Evolutionary conservation across 257 asterid species (phyloP).

Genomic region (Lycium barbarum): DNA sequence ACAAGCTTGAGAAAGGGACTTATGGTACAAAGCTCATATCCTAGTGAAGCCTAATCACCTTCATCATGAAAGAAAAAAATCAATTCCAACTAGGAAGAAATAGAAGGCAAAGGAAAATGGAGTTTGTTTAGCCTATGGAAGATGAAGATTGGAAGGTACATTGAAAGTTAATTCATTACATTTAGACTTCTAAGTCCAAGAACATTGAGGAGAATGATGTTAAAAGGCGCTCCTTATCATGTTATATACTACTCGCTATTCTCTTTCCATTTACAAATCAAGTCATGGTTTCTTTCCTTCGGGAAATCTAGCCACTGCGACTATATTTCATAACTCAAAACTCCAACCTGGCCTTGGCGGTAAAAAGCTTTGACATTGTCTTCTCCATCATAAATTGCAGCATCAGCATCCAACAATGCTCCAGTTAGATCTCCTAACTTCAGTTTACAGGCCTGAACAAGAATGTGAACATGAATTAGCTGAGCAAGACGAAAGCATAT

Average conservation of each 20-base stretch:
- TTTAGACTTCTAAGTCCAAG: constrained; percentile 14
- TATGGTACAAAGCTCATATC: neutral
- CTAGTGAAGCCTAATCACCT: neutral
- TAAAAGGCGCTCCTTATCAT: neutral
- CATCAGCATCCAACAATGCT: constrained; percentile 50
- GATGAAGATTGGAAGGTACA: neutral
- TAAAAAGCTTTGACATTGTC: constrained; percentile 49
- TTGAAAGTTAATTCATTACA: neutral
- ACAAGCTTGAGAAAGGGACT: constrained; percentile 18
- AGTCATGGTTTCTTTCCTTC: constrained; percentile 19
- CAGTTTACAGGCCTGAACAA: constrained; percentile 47
- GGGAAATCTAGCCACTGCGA: constrained; percentile 9
- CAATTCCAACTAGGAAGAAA: neutral
- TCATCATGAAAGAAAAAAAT: neutral
- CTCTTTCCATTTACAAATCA: neutral
- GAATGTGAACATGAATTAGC: neutral
- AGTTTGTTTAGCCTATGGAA: neutral
- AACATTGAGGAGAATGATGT: neutral
- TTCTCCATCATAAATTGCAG: constrained; percentile 45
- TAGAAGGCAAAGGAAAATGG: neutral
- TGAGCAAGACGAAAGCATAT: constrained; percentile 15
- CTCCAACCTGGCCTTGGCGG: constrained; percentile 55
- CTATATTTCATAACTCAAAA: constrained; percentile 4
- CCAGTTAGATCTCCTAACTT: constrained; percentile 52
- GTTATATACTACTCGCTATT: neutral